A percentile compares a stretch with the other conserved stretches of the same genome.
These are phyloP conservation scores for Cyberlindnera mississippiensis DNA, from an alignment of 805 yeast genomes.

Conservation along the genomic window DNA sequence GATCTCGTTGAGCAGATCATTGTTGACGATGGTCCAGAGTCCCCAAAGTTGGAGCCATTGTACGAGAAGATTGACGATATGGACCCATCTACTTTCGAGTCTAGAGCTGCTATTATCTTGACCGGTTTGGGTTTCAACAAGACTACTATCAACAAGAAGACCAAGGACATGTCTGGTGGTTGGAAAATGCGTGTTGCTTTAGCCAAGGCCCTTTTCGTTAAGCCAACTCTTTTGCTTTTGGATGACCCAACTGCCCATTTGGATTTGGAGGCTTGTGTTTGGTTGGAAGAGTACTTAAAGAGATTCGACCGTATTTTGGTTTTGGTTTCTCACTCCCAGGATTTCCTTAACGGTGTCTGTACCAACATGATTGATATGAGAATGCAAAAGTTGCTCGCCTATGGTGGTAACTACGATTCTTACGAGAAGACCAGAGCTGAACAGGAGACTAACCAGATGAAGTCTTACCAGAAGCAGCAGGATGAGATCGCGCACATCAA, in stretches of 20 bases:
- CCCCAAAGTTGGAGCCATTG: slow-evolving; percentile 75
- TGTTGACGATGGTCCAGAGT: slow-evolving; percentile 92
- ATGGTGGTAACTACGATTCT: slow-evolving; percentile 98
- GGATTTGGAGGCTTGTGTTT: slow-evolving; percentile 98
- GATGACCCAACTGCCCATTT: slow-evolving; percentile 99
- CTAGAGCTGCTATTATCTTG: slow-evolving; percentile 92
- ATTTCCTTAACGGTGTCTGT: slow-evolving; percentile 99
- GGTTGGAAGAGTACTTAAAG: slow-evolving; percentile 98
- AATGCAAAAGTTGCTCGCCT: slow-evolving; percentile 63
- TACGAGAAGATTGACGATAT: slow-evolving; percentile 94
- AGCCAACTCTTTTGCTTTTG: slow-evolving; percentile 89
- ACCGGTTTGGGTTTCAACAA: slow-evolving; percentile 96
- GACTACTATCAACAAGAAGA: slow-evolving; percentile 82
- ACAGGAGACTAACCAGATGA: slow-evolving; percentile 95
- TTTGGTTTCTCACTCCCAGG: slow-evolving; percentile 96
- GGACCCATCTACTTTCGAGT: slow-evolving; percentile 95
- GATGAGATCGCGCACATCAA: slow-evolving; percentile 98
- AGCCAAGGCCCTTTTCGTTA: slow-evolving; percentile 95
- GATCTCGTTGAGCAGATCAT: slow-evolving; percentile 85
- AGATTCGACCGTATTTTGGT: slow-evolving; percentile 91
- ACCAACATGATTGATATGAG: slow-evolving; percentile 98
- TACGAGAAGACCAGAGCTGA: slow-evolving; percentile 93
- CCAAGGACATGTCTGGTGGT: slow-evolving; percentile 99
- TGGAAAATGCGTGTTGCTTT: slow-evolving; percentile 99
- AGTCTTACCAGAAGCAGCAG: slow-evolving; percentile 95